phyloP scores from a whole-genome alignment of 768 basidiomycete genomes.

The Amanita pseudoporphyria region DNA sequence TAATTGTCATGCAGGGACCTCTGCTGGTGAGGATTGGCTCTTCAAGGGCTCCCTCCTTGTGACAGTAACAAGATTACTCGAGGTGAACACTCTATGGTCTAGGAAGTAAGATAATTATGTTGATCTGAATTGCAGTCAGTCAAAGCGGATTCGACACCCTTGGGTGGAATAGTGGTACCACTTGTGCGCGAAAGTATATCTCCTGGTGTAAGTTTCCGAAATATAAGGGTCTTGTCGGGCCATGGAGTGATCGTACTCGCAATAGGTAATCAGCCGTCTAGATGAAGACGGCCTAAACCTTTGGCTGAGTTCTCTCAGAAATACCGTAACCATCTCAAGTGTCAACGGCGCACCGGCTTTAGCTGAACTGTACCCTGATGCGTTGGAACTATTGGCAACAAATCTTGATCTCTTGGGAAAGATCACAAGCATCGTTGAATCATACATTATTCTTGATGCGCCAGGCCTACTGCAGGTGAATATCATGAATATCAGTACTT shows the following conservation, averaged over 20 bases:
- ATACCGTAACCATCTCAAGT: constrained; percentile 43
- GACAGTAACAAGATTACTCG: constrained; percentile 60
- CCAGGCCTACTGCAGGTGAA: constrained; percentile 50
- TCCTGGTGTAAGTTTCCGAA: constrained; percentile 33
- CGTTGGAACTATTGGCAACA: constrained; percentile 45
- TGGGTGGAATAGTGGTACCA: constrained; percentile 49
- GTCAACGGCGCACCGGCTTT: constrained; percentile 40
- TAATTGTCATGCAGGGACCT: constrained; percentile 41
- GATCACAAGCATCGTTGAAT: constrained; percentile 58
- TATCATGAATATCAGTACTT: too few species aligned
- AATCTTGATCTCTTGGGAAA: constrained; percentile 73
- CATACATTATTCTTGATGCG: constrained; percentile 71
- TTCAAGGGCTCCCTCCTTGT: constrained; percentile 64
- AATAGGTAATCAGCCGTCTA: constrained; percentile 53
- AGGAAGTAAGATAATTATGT: neutral
- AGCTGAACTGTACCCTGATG: constrained; percentile 55
- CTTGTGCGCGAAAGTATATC: constrained; percentile 57
- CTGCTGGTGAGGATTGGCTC: constrained; percentile 57
- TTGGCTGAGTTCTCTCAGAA: constrained; percentile 65
- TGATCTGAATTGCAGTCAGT: constrained; percentile 41
- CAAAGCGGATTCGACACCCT: constrained; percentile 45
- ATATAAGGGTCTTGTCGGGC: neutral
- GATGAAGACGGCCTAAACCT: constrained; percentile 73
- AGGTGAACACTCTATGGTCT: constrained; percentile 33
- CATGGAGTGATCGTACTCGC: neutral